Evolutionary conservation across 331 rosid genomes (phyloP).

Genomic region (Malus hybrid): DNA sequence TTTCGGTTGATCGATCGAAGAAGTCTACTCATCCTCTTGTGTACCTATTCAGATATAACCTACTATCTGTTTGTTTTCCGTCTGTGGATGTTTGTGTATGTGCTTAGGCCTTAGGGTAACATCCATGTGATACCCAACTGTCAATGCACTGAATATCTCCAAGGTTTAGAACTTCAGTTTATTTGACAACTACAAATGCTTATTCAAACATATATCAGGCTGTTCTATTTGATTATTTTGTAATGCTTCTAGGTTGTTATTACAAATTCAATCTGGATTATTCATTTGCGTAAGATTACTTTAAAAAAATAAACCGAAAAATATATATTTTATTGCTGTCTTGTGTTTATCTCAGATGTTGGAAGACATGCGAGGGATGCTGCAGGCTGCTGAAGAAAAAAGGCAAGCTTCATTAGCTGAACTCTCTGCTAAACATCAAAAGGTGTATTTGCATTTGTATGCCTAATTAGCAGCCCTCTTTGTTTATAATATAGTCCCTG

Average conservation of each 20-base stretch:
- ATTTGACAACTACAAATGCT: too few species aligned
- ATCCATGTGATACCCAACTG: not conserved
- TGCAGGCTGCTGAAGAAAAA: constrained; percentile 89
- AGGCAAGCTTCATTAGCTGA: constrained; percentile 80
- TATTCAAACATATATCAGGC: too few species aligned
- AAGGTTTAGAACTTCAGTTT: too few species aligned
- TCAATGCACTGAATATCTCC: too few species aligned
- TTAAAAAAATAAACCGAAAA: not conserved
- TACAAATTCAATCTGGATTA: too few species aligned
- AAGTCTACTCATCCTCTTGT: not conserved
- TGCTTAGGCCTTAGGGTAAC: not conserved
- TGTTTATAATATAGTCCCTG: constrained; percentile 1
- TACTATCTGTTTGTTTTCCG: constrained; percentile 2
- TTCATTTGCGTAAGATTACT: too few species aligned
- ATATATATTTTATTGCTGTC: not conserved
- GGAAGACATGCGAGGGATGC: constrained; percentile 72
- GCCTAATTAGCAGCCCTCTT: not conserved
- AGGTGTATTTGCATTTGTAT: constrained; percentile 38
- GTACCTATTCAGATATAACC: too few species aligned
- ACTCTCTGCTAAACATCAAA: constrained; percentile 86
- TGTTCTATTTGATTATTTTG: too few species aligned
- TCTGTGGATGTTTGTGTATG: constrained; percentile 16
- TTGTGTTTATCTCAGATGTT: constrained; percentile 49
- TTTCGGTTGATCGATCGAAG: not conserved
- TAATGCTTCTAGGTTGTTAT: too few species aligned